phyloP scores from a whole-genome alignment of 257 asterid species.

The Pogostemon cablin region DNA sequence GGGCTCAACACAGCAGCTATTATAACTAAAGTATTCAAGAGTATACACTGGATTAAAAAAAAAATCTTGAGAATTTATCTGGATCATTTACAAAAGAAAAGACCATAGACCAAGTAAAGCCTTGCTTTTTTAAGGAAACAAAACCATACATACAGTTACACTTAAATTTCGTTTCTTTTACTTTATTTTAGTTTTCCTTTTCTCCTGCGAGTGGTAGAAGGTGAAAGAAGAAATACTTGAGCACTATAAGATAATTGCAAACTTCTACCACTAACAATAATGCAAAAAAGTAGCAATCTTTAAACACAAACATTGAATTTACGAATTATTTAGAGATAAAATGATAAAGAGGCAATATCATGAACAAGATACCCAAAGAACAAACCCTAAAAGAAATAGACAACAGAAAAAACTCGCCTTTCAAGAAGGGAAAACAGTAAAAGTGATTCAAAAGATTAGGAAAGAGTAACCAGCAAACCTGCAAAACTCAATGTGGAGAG shows the following conservation, averaged over 20 bases:
- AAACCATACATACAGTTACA: not conserved
- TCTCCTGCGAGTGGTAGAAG: no score
- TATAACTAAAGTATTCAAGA: no score
- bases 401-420: not conserved
- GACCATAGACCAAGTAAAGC: not conserved
- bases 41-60: no score
- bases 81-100: no score
- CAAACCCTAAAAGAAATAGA: constrained; percentile 2
- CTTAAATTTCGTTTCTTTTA: no score
- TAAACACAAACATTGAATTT: not conserved
- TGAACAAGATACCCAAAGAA: not conserved
- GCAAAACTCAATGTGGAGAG: constrained; percentile 86
- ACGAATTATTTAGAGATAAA: not conserved
- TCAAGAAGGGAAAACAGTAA: not conserved
- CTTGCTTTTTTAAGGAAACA: not conserved
- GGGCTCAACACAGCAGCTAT: no score
- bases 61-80: no score
- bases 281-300: not conserved
- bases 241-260: no score
- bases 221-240: no score
- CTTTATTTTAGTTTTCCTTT: no score
- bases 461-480: constrained; percentile 43
- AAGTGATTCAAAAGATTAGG: not conserved
- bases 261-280: not conserved
- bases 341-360: not conserved